Conservation (phyloP, 331 rosid species). For the Acacia concinna region DNA sequence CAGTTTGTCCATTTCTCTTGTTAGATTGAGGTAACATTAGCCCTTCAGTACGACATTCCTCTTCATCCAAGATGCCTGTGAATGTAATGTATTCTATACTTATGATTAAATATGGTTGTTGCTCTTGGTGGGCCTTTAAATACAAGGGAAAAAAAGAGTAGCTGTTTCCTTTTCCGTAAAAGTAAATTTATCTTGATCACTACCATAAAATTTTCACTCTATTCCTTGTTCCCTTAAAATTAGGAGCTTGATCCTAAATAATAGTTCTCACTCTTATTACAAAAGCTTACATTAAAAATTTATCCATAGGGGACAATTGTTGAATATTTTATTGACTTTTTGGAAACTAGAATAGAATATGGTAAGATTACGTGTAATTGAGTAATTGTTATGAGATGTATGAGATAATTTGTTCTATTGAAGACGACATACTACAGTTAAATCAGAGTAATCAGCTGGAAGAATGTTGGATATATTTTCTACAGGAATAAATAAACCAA, state of each 20-base stretch:
- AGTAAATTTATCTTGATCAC: neutral
- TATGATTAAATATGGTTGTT: slow-evolving; percentile 15
- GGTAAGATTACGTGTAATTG: neutral
- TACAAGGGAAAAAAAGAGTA: neutral
- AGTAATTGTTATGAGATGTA: neutral
- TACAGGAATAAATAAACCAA: neutral
- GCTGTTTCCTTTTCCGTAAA: neutral
- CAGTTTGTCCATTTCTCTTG: neutral
- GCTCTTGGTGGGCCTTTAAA: neutral
- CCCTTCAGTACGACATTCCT: neutral
- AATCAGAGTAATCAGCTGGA: slow-evolving; percentile 6
- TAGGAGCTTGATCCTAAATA: slow-evolving; percentile 11
- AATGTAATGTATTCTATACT: slow-evolving; percentile 12
- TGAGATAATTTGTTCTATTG: neutral
- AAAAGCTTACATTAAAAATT: slow-evolving; percentile 7
- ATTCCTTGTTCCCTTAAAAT: slow-evolving; percentile 18
- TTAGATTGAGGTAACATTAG: neutral
- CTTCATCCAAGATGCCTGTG: neutral
- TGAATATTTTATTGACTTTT: slow-evolving; percentile 9
- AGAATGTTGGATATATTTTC: slow-evolving; percentile 16
- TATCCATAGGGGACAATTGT: neutral
- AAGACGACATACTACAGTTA: neutral
- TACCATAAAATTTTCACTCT: neutral
- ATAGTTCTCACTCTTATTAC: neutral
- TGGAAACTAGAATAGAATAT: neutral